Evolutionary conservation across 1,284 basidiomycete genomes (phyloP), one percentile per base, ranked within the genome.

Genomic region (Lentinula novae-zelandiae): DNA sequence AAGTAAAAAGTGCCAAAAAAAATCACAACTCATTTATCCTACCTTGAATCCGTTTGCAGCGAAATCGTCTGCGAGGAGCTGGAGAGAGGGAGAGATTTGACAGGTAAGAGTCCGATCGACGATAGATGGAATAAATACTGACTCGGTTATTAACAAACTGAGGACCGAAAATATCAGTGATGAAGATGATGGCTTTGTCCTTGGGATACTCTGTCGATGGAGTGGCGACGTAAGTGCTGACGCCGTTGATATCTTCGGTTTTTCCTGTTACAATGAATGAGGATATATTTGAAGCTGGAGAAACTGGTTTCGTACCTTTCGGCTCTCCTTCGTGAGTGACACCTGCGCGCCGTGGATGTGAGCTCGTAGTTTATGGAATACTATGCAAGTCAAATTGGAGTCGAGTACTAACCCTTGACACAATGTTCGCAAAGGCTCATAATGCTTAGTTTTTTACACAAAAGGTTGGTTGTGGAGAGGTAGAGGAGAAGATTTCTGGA

Each of bases 401-500:
- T 3, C n/a, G 31, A 40, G 22, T 5, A 44, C 51, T 9, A 10
- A 79, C 81, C 78, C 63, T 69, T 73, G 62, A 82, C 65, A 63
- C 83, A 84, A 64, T 82, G 70, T 62, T 79, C 75, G 73, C 82
- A 84, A 63, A 83, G 73, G 70, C 80, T 82, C 81, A 83, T 82
- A 17, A 27, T 57, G n/a, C 9, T 1, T 46, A n/a, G 46, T 20
- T 13, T 20, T 27, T 27, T 27, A 27, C 27, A 27, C 27, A 4
- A 27, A 27, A 27, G 27, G 27, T 27, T 27, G 27, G 27, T 27
- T 27, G 3, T 27, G 4, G 27, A 4, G 27, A 27, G 27, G 2
- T 4, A 27, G 27, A 27, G 3, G 3, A 4, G 4, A 27, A 27
- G 27, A 27, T 27, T 27, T 27, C 27, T 27, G 42, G 20, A 1